Base-by-base conservation (phyloP, 495 filamentous ascomycete species). In the Venustampulla echinocandica region DNA sequence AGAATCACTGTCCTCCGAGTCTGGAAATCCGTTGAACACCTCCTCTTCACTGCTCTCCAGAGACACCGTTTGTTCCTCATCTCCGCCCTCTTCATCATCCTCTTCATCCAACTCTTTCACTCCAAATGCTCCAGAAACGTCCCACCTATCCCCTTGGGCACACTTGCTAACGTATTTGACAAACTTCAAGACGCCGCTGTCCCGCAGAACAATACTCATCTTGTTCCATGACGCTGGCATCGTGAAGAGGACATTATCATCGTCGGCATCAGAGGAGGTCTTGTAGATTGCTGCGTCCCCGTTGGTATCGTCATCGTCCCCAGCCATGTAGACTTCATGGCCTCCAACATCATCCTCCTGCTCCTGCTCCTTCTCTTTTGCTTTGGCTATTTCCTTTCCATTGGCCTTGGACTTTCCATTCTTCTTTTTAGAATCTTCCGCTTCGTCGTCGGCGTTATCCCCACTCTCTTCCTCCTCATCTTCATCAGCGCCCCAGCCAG, bases 271-370 rank as follows among this genome's bases (percentile, higher is more conserved):
- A 2, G 69, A 69, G 36, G 70, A 63, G 9, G 80, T 74, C 58
- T 82, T 80, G 68, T 98, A 98, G 42, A 96, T 75, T 4, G 92
- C 92, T 2, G 89, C 87, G 57, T 90, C 86, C 15, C 76, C 80
- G 44, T 81, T 69, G 9, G 43, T 39, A 21, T 77, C 72, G 32
- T 83, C 81, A 30, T 92, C 85, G 50, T 92, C 87, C 38, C 78
- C 82, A 13, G 85, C 85, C 87, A 94, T 90, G 69, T 95, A 94
- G 33, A 89, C 82, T 60, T 94, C 86, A 56, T 93, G 87, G 15
- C 88, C 89, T 47, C 89, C 89, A 13, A 88, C 78, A 52, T 85
- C 79, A 35, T 75, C 66, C 18, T 50, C 60, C 22, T 60, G 53
- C 42, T 70, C 56, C 4, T 57, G 28, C 33, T 68, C 46, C 44